These are phyloP conservation scores for Paecilomyces dactylethromorphus DNA, from an alignment of 2,329 filamentous ascomycete species.

Conservation along the genomic window DNA sequence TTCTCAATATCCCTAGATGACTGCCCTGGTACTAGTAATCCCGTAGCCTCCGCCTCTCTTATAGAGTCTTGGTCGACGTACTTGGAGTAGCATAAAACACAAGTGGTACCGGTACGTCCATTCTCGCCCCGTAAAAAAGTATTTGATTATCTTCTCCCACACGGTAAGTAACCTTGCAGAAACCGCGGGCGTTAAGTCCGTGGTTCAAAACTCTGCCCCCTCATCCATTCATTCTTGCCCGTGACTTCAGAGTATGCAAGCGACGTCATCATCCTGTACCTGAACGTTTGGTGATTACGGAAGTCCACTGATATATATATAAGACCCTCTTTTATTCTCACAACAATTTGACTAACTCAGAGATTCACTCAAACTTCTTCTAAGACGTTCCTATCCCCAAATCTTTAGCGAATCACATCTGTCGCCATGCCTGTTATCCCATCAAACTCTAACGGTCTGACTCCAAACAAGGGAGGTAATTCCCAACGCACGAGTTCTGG, in stretches of 20 bases:
- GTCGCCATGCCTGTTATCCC: neutral
- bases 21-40: neutral
- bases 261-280: neutral
- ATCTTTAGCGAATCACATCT: neutral
- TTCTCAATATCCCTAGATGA: neutral
- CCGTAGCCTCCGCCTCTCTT: neutral
- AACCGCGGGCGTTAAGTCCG: neutral
- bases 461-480: neutral
- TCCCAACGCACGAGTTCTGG: constrained; percentile 19
- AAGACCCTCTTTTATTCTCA: neutral
- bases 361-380: neutral
- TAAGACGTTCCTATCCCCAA: neutral
- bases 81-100: neutral
- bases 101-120: neutral
- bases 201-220: neutral
- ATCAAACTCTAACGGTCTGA: neutral
- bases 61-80: neutral
- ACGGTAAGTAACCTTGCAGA: neutral
- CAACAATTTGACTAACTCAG: neutral
- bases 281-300: neutral
- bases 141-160: neutral
- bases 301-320: neutral
- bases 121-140: neutral
- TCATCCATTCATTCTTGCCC: neutral
- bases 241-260: neutral